Evolutionary conservation across 805 yeast species (phyloP).

Genomic region (Yamadazyma philogaea): DNA sequence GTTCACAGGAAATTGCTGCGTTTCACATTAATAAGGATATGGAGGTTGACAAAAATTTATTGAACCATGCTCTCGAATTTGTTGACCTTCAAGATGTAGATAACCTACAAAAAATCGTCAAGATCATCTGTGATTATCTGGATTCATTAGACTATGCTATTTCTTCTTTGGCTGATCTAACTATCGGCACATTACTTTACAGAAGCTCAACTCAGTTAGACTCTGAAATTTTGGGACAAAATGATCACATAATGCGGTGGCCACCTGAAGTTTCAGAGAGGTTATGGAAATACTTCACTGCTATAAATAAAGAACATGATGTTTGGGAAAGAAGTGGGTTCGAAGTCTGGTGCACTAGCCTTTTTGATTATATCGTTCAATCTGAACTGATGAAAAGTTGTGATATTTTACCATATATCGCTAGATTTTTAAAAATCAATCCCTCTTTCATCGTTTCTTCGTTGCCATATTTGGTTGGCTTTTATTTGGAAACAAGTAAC

Average conservation of each 20-base stretch:
- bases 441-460: not conserved
- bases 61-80: constrained; percentile 18
- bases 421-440: not conserved
- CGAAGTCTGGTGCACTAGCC: not conserved
- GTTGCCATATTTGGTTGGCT: constrained; percentile 10
- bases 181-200: constrained; percentile 1
- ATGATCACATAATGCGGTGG: not conserved
- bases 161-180: constrained; percentile 4
- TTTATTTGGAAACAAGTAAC: constrained; percentile 1
- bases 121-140: not conserved
- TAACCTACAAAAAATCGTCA: not conserved
- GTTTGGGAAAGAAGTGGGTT: not conserved
- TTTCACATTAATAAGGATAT: constrained; percentile 26
- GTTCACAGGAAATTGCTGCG: constrained; percentile 18
- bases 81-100: constrained; percentile 6
- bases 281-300: not conserved
- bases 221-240: not conserved
- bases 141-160: not conserved
- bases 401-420: not conserved
- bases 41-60: constrained; percentile 21
- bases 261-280: not conserved
- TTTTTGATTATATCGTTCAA: not conserved
- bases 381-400: not conserved
- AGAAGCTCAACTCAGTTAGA: not conserved
- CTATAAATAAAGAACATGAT: not conserved